Percentiles rank a stretch among this genome's conserved stretches.
These are phyloP conservation scores for Ganoderma meredithae DNA, from an alignment of 1,284 basidiomycete species.

Conservation along the genomic window DNA sequence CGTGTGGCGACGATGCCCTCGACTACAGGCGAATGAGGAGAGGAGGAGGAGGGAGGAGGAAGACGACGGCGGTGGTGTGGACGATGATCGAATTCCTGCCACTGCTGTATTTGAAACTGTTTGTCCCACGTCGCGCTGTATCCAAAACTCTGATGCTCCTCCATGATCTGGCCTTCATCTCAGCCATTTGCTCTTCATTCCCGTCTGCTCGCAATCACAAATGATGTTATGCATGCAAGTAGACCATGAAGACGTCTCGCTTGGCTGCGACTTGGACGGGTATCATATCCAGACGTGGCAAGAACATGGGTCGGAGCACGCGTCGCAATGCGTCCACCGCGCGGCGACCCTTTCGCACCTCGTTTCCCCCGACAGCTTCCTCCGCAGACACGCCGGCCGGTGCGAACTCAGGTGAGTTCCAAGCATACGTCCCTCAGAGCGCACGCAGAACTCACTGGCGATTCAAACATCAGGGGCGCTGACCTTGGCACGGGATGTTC, in stretches of 20 bases:
- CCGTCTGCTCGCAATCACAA: background rate
- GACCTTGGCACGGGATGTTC: background rate
- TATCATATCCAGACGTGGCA: too few relatives aligned
- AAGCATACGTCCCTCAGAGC: background rate
- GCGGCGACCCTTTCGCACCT: background rate
- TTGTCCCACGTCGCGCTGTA: slow-evolving; percentile 16
- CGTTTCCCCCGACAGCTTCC: background rate
- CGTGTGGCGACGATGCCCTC: slow-evolving; percentile 19
- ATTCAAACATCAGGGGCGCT: background rate
- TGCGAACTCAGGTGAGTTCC: background rate
- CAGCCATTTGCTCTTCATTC: background rate
- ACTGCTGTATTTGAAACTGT: slow-evolving; percentile 29
- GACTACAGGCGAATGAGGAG: background rate
- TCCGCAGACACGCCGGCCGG: background rate
- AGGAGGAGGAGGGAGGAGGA: slow-evolving; percentile 1
- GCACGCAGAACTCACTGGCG: background rate
- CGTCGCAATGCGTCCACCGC: background rate
- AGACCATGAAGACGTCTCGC: too few relatives aligned
- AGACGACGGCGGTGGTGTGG: slow-evolving; percentile 10
- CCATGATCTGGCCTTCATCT: background rate
- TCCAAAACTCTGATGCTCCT: background rate
- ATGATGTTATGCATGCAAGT: background rate
- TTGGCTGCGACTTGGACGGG: too few relatives aligned
- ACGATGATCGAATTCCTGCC: slow-evolving; percentile 25
- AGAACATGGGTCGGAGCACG: too few relatives aligned